These are phyloP conservation scores for Eutrema salsugineum DNA, from an alignment of 441 rosid species.

Conservation along the genomic window DNA sequence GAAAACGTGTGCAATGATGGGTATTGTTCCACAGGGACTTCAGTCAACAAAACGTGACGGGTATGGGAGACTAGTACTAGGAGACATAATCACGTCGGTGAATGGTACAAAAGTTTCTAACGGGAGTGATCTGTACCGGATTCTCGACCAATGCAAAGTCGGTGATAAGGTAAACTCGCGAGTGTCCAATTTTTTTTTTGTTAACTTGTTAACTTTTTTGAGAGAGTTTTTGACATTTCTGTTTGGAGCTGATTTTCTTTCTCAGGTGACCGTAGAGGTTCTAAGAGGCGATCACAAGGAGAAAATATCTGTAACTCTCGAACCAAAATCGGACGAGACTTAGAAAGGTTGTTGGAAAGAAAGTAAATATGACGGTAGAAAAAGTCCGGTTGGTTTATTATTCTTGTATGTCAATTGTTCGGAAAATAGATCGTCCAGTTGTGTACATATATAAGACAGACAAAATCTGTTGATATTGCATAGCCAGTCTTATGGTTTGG, in stretches of 20 bases:
- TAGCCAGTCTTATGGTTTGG: not conserved
- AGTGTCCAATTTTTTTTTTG: not conserved
- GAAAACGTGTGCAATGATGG: not conserved
- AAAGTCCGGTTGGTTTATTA: not conserved
- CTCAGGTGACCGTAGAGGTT: constrained; percentile 83
- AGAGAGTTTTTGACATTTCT: not conserved
- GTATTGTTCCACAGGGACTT: constrained; percentile 59
- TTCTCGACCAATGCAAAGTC: constrained; percentile 93
- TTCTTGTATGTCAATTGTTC: constrained; percentile 22
- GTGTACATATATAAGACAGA: constrained; percentile 7
- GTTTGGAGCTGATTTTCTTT: not conserved
- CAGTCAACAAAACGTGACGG: constrained; percentile 83
- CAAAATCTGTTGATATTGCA: not conserved
- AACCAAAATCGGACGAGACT: constrained; percentile 82
- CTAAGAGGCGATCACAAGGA: constrained; percentile 93
- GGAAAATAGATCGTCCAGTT: constrained; percentile 24
- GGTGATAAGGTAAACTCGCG: constrained; percentile 62
- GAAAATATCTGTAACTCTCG: constrained; percentile 78
- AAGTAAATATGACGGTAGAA: constrained; percentile 25
- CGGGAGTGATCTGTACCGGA: constrained; percentile 93
- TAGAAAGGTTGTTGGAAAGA: constrained; percentile 13
- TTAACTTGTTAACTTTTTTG: not conserved
- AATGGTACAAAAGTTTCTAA: constrained; percentile 75
- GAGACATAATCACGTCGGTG: constrained; percentile 90
- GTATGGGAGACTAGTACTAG: constrained; percentile 87